Evolutionary conservation across 2,329 filamentous ascomycete species (phyloP), one percentile per base, ranked within the genome.

Genomic region (Aspergillus flavus): DNA sequence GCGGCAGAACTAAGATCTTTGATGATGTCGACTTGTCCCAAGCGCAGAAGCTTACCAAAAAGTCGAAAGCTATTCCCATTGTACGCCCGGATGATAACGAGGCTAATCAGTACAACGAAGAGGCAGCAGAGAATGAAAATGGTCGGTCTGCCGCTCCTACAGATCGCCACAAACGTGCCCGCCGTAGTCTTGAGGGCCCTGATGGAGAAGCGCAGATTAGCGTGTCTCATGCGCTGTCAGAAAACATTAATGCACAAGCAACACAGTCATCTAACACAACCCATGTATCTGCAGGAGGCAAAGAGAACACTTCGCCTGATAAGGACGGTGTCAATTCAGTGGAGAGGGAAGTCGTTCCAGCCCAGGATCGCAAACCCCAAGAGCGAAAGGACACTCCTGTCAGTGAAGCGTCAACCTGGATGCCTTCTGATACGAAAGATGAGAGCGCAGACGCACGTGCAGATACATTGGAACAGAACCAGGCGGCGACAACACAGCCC

Each of bases 41-140:
- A 26, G 84, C 88, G 57, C 79, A 87, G 32, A 91, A 91, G 71
- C 85, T 89, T 7, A 76, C 80, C 0, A 93, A 91, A 78, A 88
- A 87, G 69, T 92, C 89, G 5, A 97, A 95, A 79, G 93, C 93
- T 11, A 86, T 97, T 60, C 91, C 93, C 0, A 96, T 97, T 66
- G 79, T 94, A 11, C 84, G 84, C 45, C 91, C 91, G 1, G 83
- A 87, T 62, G 88, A 82, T 69, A 79, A 66, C 63, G 81, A 82
- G 68, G 77, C 75, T 2, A 74, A 77, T 56, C 71, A 74, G 32
- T 73, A 75, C 53, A 71, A 73, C 61, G 73, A 74, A 32, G 73
- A 80, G 23, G 77, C 76, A 19, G 72, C 77, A 11, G 84, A 90
- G 62, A 86, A 88, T 64, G 82, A 85, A 3, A 84, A 89, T 65